Conservation (phyloP, 2,329 filamentous ascomycete species). For the Coniochaeta hoffmannii region DNA sequence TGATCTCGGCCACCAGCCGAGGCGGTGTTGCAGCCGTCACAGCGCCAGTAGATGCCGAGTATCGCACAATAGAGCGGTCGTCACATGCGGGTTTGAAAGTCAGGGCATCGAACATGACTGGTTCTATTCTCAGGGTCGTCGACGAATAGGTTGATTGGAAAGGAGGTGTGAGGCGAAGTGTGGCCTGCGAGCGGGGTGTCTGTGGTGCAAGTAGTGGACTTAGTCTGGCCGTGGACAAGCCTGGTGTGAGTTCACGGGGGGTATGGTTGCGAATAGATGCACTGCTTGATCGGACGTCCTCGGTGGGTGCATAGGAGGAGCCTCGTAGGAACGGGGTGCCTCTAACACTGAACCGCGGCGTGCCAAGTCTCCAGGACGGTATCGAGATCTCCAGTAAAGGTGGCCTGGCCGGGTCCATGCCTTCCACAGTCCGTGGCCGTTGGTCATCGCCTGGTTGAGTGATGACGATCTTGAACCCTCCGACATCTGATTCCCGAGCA, state of each 20-base stretch:
- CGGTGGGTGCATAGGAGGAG: slow-evolving; percentile 72
- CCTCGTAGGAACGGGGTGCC: slow-evolving; percentile 73
- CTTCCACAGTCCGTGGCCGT: slow-evolving; percentile 57
- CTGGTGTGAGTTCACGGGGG: slow-evolving; percentile 24
- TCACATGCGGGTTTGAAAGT: slow-evolving; percentile 74
- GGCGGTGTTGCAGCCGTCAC: slow-evolving; percentile 87
- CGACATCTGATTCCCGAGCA: slow-evolving; percentile 49
- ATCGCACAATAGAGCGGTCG: slow-evolving; percentile 74
- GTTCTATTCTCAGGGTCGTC: slow-evolving; percentile 49
- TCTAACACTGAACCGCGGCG: slow-evolving; percentile 68
- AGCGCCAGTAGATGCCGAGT: slow-evolving; percentile 60
- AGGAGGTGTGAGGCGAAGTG: slow-evolving; percentile 32
- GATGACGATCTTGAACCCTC: slow-evolving; percentile 74
- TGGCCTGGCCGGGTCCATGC: slow-evolving; percentile 33
- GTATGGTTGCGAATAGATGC: slow-evolving; percentile 39
- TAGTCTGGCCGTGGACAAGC: slow-evolving; percentile 5
- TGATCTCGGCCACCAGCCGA: slow-evolving; percentile 90
- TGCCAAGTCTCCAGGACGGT: slow-evolving; percentile 76
- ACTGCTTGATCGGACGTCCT: slow-evolving; percentile 61
- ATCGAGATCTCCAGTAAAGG: slow-evolving; percentile 68
- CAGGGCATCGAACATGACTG: slow-evolving; percentile 75
- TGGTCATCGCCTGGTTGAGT: slow-evolving; percentile 57
- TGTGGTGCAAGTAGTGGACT: slow-evolving; percentile 14
- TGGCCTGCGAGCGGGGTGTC: slow-evolving; percentile 23
- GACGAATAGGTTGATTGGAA: slow-evolving; percentile 41